phyloP scores from a whole-genome alignment of 805 yeast genomes.

The Yueomyces sp. region DNA sequence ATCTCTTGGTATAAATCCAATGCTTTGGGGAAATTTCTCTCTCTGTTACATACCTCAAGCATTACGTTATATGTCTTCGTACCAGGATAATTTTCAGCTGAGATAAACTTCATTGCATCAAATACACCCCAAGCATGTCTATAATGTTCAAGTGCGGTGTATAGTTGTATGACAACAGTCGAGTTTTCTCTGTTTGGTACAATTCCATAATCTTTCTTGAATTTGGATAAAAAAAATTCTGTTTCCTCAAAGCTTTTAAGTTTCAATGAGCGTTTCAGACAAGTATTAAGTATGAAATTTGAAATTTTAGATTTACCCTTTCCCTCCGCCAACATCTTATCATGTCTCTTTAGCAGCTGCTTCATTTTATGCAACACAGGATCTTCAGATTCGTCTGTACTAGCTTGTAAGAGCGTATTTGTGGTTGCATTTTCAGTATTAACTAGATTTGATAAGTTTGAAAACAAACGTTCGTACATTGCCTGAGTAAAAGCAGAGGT shows the following conservation, averaged over 20 bases:
- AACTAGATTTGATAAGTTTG: constrained; percentile 6
- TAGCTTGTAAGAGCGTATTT: neutral
- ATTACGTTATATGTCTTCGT: constrained; percentile 55
- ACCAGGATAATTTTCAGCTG: constrained; percentile 55
- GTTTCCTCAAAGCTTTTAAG: constrained; percentile 9
- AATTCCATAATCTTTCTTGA: constrained; percentile 13
- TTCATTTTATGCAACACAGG: constrained; percentile 10
- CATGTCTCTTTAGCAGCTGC: constrained; percentile 10
- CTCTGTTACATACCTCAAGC: constrained; percentile 50
- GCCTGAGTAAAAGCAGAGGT: constrained; percentile 3
- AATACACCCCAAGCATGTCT: constrained; percentile 58
- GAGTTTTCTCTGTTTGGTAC: constrained; percentile 18
- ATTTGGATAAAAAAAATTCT: constrained; percentile 15
- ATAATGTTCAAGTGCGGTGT: constrained; percentile 5
- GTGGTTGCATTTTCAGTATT: neutral
- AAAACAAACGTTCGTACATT: constrained; percentile 17
- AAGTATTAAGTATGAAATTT: constrained; percentile 13
- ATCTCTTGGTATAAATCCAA: constrained; percentile 67
- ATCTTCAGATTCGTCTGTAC: constrained; percentile 1
- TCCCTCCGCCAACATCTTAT: constrained; percentile 2
- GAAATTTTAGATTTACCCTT: constrained; percentile 3
- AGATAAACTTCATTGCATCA: constrained; percentile 73
- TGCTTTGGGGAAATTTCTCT: constrained; percentile 57
- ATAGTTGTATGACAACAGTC: constrained; percentile 20
- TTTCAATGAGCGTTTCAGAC: constrained; percentile 15